Evolutionary conservation across 2,329 filamentous ascomycete species (phyloP), one percentile per base, ranked within the genome.

Genomic region (Rhynchosporium secalis): DNA sequence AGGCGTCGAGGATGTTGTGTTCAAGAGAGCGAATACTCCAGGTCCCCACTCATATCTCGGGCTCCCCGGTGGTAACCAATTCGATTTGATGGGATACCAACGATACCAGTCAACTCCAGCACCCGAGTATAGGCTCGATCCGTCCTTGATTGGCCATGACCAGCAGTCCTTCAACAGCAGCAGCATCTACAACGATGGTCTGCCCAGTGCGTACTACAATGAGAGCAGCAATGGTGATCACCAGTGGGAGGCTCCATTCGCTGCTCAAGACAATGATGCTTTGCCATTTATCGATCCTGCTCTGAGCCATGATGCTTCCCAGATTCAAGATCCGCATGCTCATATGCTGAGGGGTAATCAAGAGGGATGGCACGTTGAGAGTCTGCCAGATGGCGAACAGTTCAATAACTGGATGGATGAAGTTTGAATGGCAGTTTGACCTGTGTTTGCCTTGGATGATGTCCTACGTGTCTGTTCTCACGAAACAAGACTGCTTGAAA

Each of bases 1-100:
- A 1, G 65, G 64, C 20, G 65, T 76, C 10, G 76, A 80, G 64
- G 78, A 81, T 58, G 70, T 81, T 49, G 74, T 76, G 36, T 76
- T 81, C 70, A 78, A 74, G 62, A 78, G 74, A 59, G 74, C 75
- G 31, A 74, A 69, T 12, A 68, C 68, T 15, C 72, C 72, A n/a
- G 67, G 69, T 15, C 68, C 71, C 51, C 70, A 72, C 36, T 65
- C 63, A 49, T 76, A 76, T 40, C 74, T 77, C 15, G 73, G 73
- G 46, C 76, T 79, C 59, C 72, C 72, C 7, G 71, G 75, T 36
- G 76, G 77, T 20, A 68, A 72, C 2, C 45, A 56, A 38, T 71
- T 65, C 55, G 69, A 73, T 61, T 62, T 73, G 60, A 69, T 72
- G 66, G 51, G 58, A 46, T 52, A 62, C 33, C 68, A 68, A 48